Conservation (phyloP, 2,329 filamentous ascomycete genomes). For the Stachybotrys elegans region DNA sequence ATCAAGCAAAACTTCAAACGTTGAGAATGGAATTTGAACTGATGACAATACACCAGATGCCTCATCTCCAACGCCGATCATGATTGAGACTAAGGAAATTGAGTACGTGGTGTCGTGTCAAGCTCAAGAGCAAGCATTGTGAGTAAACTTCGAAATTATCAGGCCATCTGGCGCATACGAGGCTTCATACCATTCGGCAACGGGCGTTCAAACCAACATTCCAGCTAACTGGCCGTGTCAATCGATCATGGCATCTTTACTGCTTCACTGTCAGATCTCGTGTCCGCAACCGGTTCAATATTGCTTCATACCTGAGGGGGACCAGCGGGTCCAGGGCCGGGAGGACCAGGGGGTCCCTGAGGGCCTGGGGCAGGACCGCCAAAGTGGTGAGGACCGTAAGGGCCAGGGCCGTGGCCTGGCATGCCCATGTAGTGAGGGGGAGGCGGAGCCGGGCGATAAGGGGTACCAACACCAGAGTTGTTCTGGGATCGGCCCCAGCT, state of each 20-base stretch:
- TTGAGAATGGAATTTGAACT: constrained; percentile 29
- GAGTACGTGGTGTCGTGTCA: constrained; percentile 21
- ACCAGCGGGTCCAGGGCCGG: constrained; percentile 30
- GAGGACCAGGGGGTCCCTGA: constrained; percentile 35
- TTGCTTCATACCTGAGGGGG: constrained; percentile 33
- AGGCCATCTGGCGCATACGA: background rate
- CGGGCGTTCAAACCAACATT: no score
- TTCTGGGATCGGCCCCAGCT: constrained; percentile 98
- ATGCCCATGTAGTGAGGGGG: constrained; percentile 51
- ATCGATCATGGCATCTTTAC: no score
- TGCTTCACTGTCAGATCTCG: no score
- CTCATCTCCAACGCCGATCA: constrained; percentile 38
- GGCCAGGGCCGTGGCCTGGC: constrained; percentile 38
- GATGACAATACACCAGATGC: constrained; percentile 29
- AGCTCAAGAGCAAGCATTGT: constrained; percentile 27
- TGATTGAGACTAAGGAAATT: constrained; percentile 28
- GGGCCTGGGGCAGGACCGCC: constrained; percentile 37
- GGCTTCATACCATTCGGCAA: background rate
- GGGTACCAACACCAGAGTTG: constrained; percentile 97
- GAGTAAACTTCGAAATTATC: constrained; percentile 15
- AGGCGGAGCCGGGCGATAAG: constrained; percentile 81
- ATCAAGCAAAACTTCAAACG: constrained; percentile 19
- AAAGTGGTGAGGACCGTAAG: constrained; percentile 42
- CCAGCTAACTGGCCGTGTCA: no score
- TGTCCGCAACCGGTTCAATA: no score